Percentiles rank a stretch among this genome's conserved stretches.
Evolutionary conservation across 2,329 filamentous ascomycete genomes (phyloP).

Genomic region (Pseudogymnoascus sp.): DNA sequence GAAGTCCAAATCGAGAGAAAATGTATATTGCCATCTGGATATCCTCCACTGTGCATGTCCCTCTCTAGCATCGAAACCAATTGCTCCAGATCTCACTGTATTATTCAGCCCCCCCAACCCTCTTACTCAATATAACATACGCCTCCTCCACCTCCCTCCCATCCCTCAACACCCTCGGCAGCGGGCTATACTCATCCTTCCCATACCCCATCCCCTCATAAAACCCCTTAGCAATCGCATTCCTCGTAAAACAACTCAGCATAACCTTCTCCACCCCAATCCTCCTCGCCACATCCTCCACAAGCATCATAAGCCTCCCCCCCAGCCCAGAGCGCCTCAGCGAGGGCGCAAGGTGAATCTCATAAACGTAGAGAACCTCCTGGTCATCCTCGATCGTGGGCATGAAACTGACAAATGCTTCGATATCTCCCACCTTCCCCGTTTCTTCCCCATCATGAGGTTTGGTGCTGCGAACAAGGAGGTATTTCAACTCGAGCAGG

Average conservation of each 20-base stretch:
- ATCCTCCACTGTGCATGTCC: too few species aligned
- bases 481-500: constrained; percentile 57
- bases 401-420: constrained; percentile 60
- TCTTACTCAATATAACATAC: constrained; percentile 52
- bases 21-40: too few species aligned
- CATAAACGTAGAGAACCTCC: constrained; percentile 68
- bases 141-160: constrained; percentile 46
- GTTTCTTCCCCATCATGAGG: constrained; percentile 16
- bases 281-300: constrained; percentile 43
- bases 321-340: constrained; percentile 57
- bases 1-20: too few species aligned
- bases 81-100: neutral
- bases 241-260: constrained; percentile 63
- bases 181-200: constrained; percentile 47
- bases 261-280: constrained; percentile 57
- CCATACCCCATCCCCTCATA: constrained; percentile 53
- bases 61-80: too few species aligned
- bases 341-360: constrained; percentile 56
- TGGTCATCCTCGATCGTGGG: constrained; percentile 58
- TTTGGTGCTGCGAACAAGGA: constrained; percentile 43
- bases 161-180: constrained; percentile 42
- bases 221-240: constrained; percentile 47
- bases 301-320: constrained; percentile 46
- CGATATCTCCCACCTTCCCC: constrained; percentile 23
- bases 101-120: constrained; percentile 19